These are phyloP conservation scores for Butyriboletus loyo DNA, from an alignment of 768 basidiomycete species.

Conservation along the genomic window DNA sequence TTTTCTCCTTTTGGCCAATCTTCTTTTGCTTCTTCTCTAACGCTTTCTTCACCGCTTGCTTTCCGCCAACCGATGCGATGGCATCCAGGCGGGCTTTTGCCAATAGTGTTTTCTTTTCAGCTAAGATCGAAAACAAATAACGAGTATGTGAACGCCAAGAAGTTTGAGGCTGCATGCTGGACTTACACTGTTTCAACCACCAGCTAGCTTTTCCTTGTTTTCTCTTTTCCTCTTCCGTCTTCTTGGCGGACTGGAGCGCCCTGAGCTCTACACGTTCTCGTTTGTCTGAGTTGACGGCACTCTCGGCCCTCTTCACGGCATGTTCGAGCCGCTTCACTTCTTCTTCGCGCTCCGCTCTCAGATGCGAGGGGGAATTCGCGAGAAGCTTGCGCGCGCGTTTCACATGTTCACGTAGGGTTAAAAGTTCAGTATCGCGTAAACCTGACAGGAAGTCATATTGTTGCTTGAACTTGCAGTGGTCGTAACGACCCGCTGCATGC, in stretches of 20 bases:
- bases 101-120: slow-evolving; percentile 73
- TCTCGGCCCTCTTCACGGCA: slow-evolving; percentile 75
- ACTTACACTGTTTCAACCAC: slow-evolving; percentile 81
- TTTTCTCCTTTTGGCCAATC: slow-evolving; percentile 85
- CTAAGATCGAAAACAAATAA: slow-evolving; percentile 36
- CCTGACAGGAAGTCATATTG: slow-evolving; percentile 75
- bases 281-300: slow-evolving; percentile 68
- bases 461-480: slow-evolving; percentile 57
- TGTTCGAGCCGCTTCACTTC: slow-evolving; percentile 71
- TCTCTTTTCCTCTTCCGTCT: slow-evolving; percentile 56
- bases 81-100: slow-evolving; percentile 77
- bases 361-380: slow-evolving; percentile 55
- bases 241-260: slow-evolving; percentile 48
- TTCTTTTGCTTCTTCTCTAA: slow-evolving; percentile 90
- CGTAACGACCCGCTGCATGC: slow-evolving; percentile 65
- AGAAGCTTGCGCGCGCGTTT: slow-evolving; percentile 67
- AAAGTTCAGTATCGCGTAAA: slow-evolving; percentile 62
- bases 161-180: neutral
- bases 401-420: slow-evolving; percentile 59
- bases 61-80: slow-evolving; percentile 72
- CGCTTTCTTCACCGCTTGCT: slow-evolving; percentile 77
- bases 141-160: neutral
- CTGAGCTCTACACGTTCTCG: slow-evolving; percentile 68
- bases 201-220: slow-evolving; percentile 77
- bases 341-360: slow-evolving; percentile 55